Conservation (phyloP, 768 basidiomycete species). For the Tricholoma sp. region DNA sequence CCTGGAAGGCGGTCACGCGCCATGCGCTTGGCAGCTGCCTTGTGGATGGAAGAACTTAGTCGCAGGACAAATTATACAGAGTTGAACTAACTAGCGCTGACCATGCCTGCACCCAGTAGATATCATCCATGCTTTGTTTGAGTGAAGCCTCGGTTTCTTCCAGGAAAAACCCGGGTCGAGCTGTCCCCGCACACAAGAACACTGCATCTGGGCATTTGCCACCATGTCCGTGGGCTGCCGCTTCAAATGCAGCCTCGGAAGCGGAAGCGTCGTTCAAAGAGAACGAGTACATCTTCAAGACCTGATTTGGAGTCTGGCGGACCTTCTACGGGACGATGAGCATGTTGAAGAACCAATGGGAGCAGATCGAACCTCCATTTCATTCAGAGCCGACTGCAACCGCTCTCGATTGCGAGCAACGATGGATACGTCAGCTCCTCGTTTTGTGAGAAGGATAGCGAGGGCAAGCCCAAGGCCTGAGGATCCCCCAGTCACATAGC, state of each 20-base stretch:
- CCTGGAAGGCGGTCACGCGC: constrained; percentile 48
- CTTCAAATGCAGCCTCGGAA: constrained; percentile 57
- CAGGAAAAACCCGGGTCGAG: constrained; percentile 69
- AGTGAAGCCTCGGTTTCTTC: constrained; percentile 62
- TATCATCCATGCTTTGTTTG: constrained; percentile 37
- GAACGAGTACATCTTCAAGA: constrained; percentile 61
- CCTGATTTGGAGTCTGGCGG: constrained; percentile 54
- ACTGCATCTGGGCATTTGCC: constrained; percentile 68
- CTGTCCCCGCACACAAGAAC: constrained; percentile 73
- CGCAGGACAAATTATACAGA: constrained; percentile 27
- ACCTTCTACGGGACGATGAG: constrained; percentile 33
- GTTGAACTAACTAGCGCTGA: constrained; percentile 50
- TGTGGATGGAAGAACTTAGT: constrained; percentile 24
- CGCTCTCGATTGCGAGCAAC: constrained; percentile 71
- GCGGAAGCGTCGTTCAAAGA: constrained; percentile 48
- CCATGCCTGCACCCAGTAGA: constrained; percentile 51
- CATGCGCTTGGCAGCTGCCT: constrained; percentile 71
- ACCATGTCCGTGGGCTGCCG: constrained; percentile 48
- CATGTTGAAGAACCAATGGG: constrained; percentile 33
- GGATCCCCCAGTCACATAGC: constrained; percentile 84
- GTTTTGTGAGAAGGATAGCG: constrained; percentile 58
- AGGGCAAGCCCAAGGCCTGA: constrained; percentile 80
- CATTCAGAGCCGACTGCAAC: constrained; percentile 54
- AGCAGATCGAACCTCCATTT: constrained; percentile 53
- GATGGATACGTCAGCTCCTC: constrained; percentile 82